Evolutionary conservation across 495 filamentous ascomycete species (phyloP), one percentile per base, ranked within the genome.

Genomic region (Thermochaetoides thermophila): DNA sequence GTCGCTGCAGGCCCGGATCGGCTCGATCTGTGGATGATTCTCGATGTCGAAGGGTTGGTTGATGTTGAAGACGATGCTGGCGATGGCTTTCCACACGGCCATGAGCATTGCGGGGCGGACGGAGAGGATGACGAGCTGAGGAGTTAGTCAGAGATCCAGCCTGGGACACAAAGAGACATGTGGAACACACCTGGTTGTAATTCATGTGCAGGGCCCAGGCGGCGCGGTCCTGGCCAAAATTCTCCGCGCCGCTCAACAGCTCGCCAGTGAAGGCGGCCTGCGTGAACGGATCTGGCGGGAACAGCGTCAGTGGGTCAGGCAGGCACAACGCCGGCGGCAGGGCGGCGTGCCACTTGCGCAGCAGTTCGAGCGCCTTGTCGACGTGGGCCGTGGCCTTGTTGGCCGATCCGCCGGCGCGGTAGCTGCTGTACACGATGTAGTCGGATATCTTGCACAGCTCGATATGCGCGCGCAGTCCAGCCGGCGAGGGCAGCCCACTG

Each of bases 91-190:
- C 42, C 52, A 54, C 12, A 60, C 55, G 8, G 57, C 56, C 9
- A 40, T 32, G 23, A 63, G 51, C 22, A 61, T 45, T n/a, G 49
- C 43, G 1, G 60, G 60, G 0, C 60, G 57, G 10, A 60, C 42
- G 8, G 50, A 42, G 3, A 63, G 39, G n/a, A 63, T 60, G 14
- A 51, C 28, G 7, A 63, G 49, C 56, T 60, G 20, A 5, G n/a
- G 21, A 24, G 6, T 11, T 24, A 6, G 6, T 24, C 6, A 6
- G 6, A 24, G 21, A 11, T 6, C 6, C 21, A 11, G 21, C 11
- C 21, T 24, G 6, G 21, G 6, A 24, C 6, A 6, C 6, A 24
- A 11, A 11, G 11, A 11, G 17, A 34, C 7, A 12, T 10, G 7
- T 0, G 3, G 6, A 1, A 16, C 28, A 32, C 36, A 55, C 57